Evolutionary conservation across 352 stramenopile species (phyloP), one percentile per base, ranked within the genome.

Genomic region (Blastocystis sp.): DNA sequence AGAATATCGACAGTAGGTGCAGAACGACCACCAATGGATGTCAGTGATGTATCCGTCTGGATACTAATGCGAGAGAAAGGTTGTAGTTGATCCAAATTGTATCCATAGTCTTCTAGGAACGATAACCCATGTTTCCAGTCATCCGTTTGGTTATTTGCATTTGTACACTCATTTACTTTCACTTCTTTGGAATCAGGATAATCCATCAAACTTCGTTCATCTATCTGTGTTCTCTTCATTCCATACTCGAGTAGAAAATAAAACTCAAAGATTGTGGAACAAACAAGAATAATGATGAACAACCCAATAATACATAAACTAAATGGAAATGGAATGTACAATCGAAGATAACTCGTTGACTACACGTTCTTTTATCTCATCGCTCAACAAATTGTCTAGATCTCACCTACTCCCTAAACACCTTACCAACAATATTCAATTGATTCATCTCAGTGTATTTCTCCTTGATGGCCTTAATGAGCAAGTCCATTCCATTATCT

Each of bases 301-400:
- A 46, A 46, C 2, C 39, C 39, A 46, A 46, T 46, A 46, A 46
- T 46, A 46, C 39, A 46, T 46, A 46, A 46, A 46, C 39, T 46
- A 46, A 46, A 80, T n/a, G 52, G 19, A 75, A 75, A 75, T 42
- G 21, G 37, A 80, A 80, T 80, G 16, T 63, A 80, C 69, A 63
- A 80, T 63, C 11, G 21, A 29, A 19, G 37, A 16, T 29, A 80
- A 37, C n/a, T 80, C 21, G 27, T 61, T 43, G 24, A 43, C 32
- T 24, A 80, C 46, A 24, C 24, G 11, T 27, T 80, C 69, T 39
- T 63, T 80, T 42, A 80, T 42, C 21, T 59, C 43, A 29, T 29
- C 69, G 42, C 69, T 80, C 12, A 80, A 16, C 1, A 24, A 16
- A 80, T 80, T 80, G 6, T 63, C 69, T 80, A 59, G 2, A 7